Base-by-base conservation (phyloP, 208 protist species). In the Angomonas ambiguus region DNA sequence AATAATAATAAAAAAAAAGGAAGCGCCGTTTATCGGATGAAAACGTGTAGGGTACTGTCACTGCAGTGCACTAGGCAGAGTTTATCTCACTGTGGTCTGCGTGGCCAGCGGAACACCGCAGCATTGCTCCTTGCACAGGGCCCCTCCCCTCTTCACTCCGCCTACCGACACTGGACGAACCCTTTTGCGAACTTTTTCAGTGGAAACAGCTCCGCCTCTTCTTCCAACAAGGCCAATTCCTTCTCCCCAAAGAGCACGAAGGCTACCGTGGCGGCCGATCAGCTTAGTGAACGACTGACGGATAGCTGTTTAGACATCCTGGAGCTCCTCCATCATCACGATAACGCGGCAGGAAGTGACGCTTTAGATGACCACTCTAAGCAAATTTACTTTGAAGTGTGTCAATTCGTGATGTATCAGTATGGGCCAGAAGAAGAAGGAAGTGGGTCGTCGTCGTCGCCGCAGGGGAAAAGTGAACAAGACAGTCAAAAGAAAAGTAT, bases 301-400 rank as follows among this genome's bases (percentile, higher is more conserved):
- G 80, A 79, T 33, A 80, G 81, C 13, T 94, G 85, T 51, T 56
- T 94, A 3, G 80, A 94, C 27, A 57, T 94, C 5, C 67, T 94
- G 24, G 71, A 85, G 35, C 31, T 88, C 28, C 87, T 45, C 16
- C 38, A 45, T n/a, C n/a, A n/a, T n/a, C n/a, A n/a, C n/a, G n/a
- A n/a, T n/a, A 45, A 45, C 38, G 38, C 8, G 38, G 16, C 8
- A 45, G 16, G 16, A 45, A 45, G 53, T 33, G 10, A 33, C 34
- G 18, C 28, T 24, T 18, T 59, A 24, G 41, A 25, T 32, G 48
- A 51, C 51, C 13, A 55, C 30, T 5, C 31, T 1, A 63, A 13
- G 64, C 13, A 11, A 55, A 34, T 24, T n/a, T 72, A 45, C 16
- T n/a, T 45, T 8, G 38, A 45, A 45, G 38, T 45, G 38, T 45